Evolutionary conservation across 164 flowering plant species (phyloP), one percentile per base, ranked within the genome.

Genomic region (Magnolia kwangsiensis): DNA sequence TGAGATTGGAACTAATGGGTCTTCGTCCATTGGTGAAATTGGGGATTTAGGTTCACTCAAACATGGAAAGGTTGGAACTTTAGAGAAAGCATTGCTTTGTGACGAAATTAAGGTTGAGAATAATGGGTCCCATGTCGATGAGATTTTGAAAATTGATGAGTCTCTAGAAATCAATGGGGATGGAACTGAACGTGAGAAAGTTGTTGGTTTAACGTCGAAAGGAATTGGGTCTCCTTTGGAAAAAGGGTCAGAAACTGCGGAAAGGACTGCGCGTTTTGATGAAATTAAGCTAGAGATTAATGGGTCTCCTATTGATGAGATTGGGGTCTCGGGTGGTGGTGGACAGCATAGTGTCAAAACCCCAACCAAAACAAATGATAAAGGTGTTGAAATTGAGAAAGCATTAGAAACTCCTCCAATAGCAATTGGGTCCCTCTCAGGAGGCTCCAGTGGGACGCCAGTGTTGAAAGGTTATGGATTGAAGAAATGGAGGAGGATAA

Each of bases 401-500:
- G 29, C 77, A 1, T 27, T 73, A 21, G 71, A 77, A 75, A 78
- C 81, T 0, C 77, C 79, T 51, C 68, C 77, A 1, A 67, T 51
- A 11, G 4, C 65, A 20, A 21, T 51, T 23, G 73, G 69, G 19
- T 82, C 88, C 29, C 78, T 87, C 21, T 51, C 70, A 8, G 61
- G 67, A 16, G 29, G 4, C 8, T 71, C 78, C 49, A 84, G 74
- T 16, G 73, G 45, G 18, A 74, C 87, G 2, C 76, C 89, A 1
- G 66, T 65, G 0, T 79, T 71, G 4, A 95, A 92, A 83, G 97
- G 98, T 18, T 63, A 72, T 37, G 98, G 97, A 10, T 83, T 95
- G 86, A 94, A 83, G 89, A 94, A 92, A 82, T 94, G 98, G 98
- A 88, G 87, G 83, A 83, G 97, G 29, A 85, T 87, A 65, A 86